Evolutionary conservation across 495 filamentous ascomycete genomes (phyloP).

Genomic region (Lasiosphaeris hirsuta): DNA sequence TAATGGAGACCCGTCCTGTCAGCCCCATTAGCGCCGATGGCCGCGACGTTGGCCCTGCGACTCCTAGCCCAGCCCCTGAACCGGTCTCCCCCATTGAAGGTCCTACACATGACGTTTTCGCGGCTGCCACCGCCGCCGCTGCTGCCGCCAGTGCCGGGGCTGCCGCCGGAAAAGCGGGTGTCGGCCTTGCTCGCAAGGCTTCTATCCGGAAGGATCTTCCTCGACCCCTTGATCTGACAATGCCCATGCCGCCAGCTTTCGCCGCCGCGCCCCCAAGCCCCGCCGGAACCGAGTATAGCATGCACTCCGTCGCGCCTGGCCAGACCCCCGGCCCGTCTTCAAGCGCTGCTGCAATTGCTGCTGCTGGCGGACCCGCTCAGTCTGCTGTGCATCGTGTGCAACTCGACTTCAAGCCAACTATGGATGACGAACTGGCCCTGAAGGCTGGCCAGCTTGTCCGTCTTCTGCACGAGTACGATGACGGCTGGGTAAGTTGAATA

Average conservation of each 20-base stretch:
- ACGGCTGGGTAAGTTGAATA: constrained; percentile 82
- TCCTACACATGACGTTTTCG: constrained; percentile 19
- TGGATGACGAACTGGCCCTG: constrained; percentile 86
- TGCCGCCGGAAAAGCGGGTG: constrained; percentile 29
- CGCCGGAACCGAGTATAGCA: constrained; percentile 56
- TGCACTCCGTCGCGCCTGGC: constrained; percentile 49
- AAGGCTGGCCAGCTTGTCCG: constrained; percentile 76
- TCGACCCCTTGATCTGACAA: constrained; percentile 50
- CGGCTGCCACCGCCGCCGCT: constrained; percentile 40
- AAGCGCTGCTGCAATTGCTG: constrained; percentile 51
- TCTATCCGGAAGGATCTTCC: constrained; percentile 43
- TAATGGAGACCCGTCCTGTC: constrained; percentile 19
- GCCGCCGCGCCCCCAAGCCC: constrained; percentile 51
- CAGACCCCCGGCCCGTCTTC: constrained; percentile 40
- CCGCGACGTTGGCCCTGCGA: constrained; percentile 30
- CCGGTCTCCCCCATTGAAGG: constrained; percentile 28
- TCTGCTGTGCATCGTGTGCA: constrained; percentile 81
- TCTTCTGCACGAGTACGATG: constrained; percentile 93
- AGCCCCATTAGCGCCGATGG: constrained; percentile 41
- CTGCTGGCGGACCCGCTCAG: constrained; percentile 54
- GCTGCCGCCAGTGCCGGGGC: constrained; percentile 34
- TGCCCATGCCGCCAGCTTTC: constrained; percentile 25
- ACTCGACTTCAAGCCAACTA: constrained; percentile 88
- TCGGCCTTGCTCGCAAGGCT: constrained; percentile 40
- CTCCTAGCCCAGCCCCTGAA: constrained; percentile 27